These are phyloP conservation scores for Nannizzia gypsea DNA, from an alignment of 2,329 filamentous ascomycete species.

Conservation along the genomic window DNA sequence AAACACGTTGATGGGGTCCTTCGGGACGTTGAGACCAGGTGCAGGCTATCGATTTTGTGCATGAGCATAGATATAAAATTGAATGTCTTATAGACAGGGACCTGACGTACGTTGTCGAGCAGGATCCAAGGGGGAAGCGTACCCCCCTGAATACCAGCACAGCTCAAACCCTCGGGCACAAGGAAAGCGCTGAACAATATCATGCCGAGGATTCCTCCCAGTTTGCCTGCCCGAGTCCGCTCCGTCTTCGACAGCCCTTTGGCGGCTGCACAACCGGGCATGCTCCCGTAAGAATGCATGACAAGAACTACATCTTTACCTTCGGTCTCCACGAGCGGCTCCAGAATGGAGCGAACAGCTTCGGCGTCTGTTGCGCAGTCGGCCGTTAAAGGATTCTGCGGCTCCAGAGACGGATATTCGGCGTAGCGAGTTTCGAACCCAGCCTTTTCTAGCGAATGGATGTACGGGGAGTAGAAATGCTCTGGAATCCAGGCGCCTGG, in stretches of 20 bases:
- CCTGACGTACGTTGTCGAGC: background rate
- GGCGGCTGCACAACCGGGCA: conserved; percentile 21
- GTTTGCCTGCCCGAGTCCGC: background rate
- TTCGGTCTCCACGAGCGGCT: conserved; percentile 19
- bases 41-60: background rate
- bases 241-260: conserved; percentile 16
- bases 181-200: conserved; percentile 8
- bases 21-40: conserved; percentile 1
- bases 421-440: conserved; percentile 20
- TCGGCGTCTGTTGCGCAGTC: conserved; percentile 21
- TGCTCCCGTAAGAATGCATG: conserved; percentile 29
- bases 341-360: conserved; percentile 18
- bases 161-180: conserved; percentile 1
- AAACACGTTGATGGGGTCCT: conserved; percentile 4
- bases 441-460: conserved; percentile 19
- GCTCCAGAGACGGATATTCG: conserved; percentile 10
- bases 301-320: conserved; percentile 28
- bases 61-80: background rate
- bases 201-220: conserved; percentile 7
- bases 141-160: background rate
- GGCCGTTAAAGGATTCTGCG: conserved; percentile 1
- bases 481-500: conserved; percentile 28
- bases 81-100: background rate
- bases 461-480: conserved; percentile 18
- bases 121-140: background rate